These are phyloP conservation scores for Pichia sp. DNA, from an alignment of 1,139 yeast species.

Conservation along the genomic window DNA sequence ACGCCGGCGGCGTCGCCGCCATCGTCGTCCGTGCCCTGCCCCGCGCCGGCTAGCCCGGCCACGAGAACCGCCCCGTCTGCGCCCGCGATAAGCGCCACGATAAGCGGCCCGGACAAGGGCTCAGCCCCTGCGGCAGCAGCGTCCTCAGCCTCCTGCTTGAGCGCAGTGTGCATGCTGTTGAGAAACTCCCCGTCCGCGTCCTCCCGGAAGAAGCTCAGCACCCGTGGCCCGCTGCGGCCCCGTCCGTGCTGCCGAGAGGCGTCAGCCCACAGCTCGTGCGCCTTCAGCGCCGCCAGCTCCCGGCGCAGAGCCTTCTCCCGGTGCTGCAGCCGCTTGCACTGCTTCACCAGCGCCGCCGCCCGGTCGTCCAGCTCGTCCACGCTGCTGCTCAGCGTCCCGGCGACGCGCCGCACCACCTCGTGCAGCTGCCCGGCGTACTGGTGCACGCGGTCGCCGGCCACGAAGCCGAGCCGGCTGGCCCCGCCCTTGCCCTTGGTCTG, in stretches of 20 bases:
- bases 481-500: conserved; percentile 68
- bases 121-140: conserved; percentile 54
- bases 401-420: conserved; percentile 46
- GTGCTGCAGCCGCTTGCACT: conserved; percentile 46
- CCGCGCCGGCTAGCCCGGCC: conserved; percentile 31
- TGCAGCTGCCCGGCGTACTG: conserved; percentile 48
- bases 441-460: conserved; percentile 71
- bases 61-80: conserved; percentile 37
- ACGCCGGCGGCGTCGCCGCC: too few species aligned
- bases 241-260: too few species aligned
- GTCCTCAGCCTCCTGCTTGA: conserved; percentile 34
- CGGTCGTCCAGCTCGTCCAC: conserved; percentile 61
- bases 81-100: not conserved
- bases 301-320: conserved; percentile 52
- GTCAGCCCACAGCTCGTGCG: too few species aligned
- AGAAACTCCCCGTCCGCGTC: conserved; percentile 60
- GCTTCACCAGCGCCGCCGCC: conserved; percentile 44
- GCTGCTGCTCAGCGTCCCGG: conserved; percentile 61
- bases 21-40: conserved; percentile 32
- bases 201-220: conserved; percentile 46
- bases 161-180: conserved; percentile 50
- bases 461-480: conserved; percentile 63
- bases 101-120: not conserved
- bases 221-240: conserved; percentile 13
- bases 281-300: conserved; percentile 57